A percentile compares a stretch with the other conserved stretches of the same genome.
Evolutionary conservation across 306 rosid genomes (phyloP).

Genomic region (Ammopiptanthus mongolicus): DNA sequence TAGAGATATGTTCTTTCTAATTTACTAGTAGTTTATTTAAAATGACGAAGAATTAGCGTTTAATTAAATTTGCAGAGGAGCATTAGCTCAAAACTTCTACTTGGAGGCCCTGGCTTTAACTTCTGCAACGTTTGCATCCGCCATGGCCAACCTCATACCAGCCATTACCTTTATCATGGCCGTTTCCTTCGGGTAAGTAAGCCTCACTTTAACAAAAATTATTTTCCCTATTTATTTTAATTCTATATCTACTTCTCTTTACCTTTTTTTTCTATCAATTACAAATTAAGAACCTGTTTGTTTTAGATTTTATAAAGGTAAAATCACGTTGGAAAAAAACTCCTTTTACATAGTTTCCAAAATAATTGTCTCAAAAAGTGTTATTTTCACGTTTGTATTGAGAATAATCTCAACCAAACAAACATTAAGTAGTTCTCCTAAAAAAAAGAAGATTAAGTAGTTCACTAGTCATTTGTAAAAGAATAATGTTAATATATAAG

Average conservation of each 20-base stretch:
- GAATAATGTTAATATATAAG: no score
- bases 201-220: background rate
- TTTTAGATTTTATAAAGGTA: no score
- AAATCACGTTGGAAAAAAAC: no score
- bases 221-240: background rate
- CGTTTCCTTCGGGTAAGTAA: constrained; percentile 37
- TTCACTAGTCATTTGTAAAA: no score
- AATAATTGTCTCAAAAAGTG: no score
- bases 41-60: background rate
- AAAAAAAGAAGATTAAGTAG: no score
- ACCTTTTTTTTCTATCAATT: background rate
- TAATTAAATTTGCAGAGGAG: constrained; percentile 36
- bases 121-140: constrained; percentile 61
- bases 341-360: no score
- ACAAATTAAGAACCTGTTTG: no score
- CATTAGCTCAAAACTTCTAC: constrained; percentile 54
- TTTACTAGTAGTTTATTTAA: background rate
- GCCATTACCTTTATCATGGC: constrained; percentile 63
- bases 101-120: constrained; percentile 48
- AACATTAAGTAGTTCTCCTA: no score
- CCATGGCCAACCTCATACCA: constrained; percentile 59
- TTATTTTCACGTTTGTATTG: no score
- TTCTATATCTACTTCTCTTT: background rate
- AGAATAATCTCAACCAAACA: no score
- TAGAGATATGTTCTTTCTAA: background rate